Evolutionary conservation across 2,329 filamentous ascomycete species (phyloP), one percentile per base, ranked within the genome.

Genomic region (Cercospora sesami): DNA sequence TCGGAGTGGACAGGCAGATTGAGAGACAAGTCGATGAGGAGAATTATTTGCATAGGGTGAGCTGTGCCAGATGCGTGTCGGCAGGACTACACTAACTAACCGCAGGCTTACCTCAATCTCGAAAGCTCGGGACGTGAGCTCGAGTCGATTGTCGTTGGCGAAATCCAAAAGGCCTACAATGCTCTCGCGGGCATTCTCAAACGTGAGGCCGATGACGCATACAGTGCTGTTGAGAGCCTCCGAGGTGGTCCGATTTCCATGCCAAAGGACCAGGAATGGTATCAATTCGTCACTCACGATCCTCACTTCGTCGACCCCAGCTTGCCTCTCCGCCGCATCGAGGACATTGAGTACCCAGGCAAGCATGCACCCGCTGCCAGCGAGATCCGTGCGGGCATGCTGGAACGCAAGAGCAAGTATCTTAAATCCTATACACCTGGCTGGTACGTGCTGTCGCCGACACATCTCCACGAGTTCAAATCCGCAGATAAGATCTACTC

Each of bases 381-480:
- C 69, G 94, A 98, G 79, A 91, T 99, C 63, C 87, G 94, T 69
- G 92, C 93, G 21, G 95, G 95, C 2, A 89, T 97, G 80, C 84
- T 99, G 39, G 95, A 99, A 83, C 90, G 95, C 73, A 98, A 98
- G 88, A 97, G 93, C 86, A 99, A 98, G 78, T 99, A 98, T 77
- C 83, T 99, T 69, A 98, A 97, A 84, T 97, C 94, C 79, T 97
- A 97, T 79, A 95, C 94, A 7, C 91, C 93, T 28, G 94, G 94
- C 77, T 98, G 94, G 94, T 97, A 97, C 80, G 93, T 98, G 59
- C 84, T 99, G 73, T 97, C 95, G 74, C 92, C 95, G 16, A 98
- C 95, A 65, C 95, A 99, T 81, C 86, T 99, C 23, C 95, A 99
- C 82, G 95, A 99, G 81, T 99, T 98, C 86, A 97, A 97, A 79